phyloP scores from a whole-genome alignment of 345 rosid genomes.

The Camelina laxa region DNA sequence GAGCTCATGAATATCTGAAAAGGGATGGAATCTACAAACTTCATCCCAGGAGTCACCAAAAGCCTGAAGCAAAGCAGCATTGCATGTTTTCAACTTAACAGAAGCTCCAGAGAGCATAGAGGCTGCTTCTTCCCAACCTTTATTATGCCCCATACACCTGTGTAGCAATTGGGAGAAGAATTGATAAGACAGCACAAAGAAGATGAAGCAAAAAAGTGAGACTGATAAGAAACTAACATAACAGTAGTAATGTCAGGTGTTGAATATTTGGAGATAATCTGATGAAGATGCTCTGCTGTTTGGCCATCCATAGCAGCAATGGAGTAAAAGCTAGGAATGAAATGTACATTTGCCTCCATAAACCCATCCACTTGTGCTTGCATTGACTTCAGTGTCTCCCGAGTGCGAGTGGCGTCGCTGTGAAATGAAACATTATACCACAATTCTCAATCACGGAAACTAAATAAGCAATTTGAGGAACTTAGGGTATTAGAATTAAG shows the following conservation, averaged over 20 bases:
- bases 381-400: slow-evolving; percentile 83
- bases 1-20: neutral
- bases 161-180: neutral
- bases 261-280: slow-evolving; percentile 67
- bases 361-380: slow-evolving; percentile 76
- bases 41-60: slow-evolving; percentile 92
- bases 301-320: slow-evolving; percentile 98
- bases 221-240: slow-evolving; percentile 58
- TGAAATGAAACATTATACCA: slow-evolving; percentile 8
- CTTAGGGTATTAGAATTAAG: neutral
- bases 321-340: slow-evolving; percentile 92
- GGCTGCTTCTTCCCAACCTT: slow-evolving; percentile 99
- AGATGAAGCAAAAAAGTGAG: neutral
- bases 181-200: slow-evolving; percentile 12
- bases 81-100: slow-evolving; percentile 84
- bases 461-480: neutral
- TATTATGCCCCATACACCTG: slow-evolving; percentile 99
- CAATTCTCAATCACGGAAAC: neutral
- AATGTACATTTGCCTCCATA: slow-evolving; percentile 75
- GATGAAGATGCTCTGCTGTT: slow-evolving; percentile 87
- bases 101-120: slow-evolving; percentile 78
- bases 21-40: slow-evolving; percentile 46
- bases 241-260: slow-evolving; percentile 70
- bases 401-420: slow-evolving; percentile 84
- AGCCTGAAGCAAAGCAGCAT: slow-evolving; percentile 97